phyloP scores from a whole-genome alignment of 306 rosid species.

The Aeschynomene evenia region DNA sequence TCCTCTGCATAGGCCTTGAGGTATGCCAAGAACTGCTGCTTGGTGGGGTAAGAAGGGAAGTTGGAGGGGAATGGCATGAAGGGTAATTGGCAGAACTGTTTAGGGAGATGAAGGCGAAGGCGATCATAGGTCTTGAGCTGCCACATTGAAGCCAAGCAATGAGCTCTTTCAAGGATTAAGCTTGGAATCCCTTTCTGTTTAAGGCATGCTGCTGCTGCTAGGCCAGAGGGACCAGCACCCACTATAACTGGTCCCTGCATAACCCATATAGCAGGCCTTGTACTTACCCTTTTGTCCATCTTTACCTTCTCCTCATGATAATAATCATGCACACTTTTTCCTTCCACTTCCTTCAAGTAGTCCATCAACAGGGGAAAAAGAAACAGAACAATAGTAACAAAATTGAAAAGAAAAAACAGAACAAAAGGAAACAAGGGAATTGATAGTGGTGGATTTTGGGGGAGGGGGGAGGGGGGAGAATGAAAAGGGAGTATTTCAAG shows the following conservation, averaged over 20 bases:
- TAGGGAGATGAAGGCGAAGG: constrained; percentile 90
- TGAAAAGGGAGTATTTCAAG: background rate
- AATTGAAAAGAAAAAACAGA: too few species aligned
- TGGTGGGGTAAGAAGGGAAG: constrained; percentile 83
- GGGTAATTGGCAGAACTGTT: constrained; percentile 79
- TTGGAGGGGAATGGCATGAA: constrained; percentile 70
- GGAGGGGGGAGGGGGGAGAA: too few species aligned
- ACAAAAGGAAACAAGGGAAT: background rate
- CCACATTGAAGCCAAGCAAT: constrained; percentile 93
- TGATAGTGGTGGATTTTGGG: background rate
- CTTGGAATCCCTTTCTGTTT: constrained; percentile 66
- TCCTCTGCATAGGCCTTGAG: constrained; percentile 51
- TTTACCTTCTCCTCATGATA: background rate
- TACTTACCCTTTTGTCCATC: constrained; percentile 19
- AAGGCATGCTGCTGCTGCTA: constrained; percentile 90
- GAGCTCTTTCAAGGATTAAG: constrained; percentile 62
- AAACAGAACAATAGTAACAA: background rate
- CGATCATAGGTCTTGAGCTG: constrained; percentile 81
- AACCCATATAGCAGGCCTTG: constrained; percentile 31
- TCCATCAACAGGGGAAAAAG: constrained; percentile 41
- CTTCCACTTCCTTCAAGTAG: constrained; percentile 66
- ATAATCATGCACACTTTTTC: constrained; percentile 62
- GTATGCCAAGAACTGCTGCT: constrained; percentile 71
- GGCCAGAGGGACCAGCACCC: constrained; percentile 96
- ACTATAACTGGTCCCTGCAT: constrained; percentile 76